Base-by-base conservation (phyloP, 345 rosid genomes). In the Aethionema arabicum region DNA sequence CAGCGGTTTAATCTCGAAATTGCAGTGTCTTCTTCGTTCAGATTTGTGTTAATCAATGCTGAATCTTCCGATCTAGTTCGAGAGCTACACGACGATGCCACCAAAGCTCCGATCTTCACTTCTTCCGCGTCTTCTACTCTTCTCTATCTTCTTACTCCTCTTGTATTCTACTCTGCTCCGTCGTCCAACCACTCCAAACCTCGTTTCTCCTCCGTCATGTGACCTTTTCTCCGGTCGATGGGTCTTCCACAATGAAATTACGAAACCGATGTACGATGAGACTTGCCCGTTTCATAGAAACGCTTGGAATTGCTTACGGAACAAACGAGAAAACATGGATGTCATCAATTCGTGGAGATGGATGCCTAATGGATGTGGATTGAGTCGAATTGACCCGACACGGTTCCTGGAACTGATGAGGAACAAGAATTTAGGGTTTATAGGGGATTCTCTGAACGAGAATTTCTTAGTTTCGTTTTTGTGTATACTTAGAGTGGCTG, bases 361-460 rank as follows among this genome's bases (percentile, higher is more conserved):
- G 99, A 85, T 75, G 3, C 99, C 97, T 5, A 52, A 71, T 38
- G 65, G 40, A 2, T 93, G 99, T 64, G 72, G 46, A 33, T 74
- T 93, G 85, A 75, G 67, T 8, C 78, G 72, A 38, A 73, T 87
- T 55, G 78, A 87, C 50, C 95, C 97, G 31, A 38, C 32, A 5
- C 55, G 77, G 32, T 87, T 90, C 74, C 76, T 93, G 56, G 63
- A 49, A 46, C 4, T 52, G 68, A 82, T 86, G 95, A 87, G 92
- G 80, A 79, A 82, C 42, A 81, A 21, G 82, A 87, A 84, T 42
- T 65, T 93, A 59, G 99, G 99, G 74, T 74, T 93, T 41, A 78
- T 93, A 21, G 97, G 97, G 30, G 99, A 93, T 68, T 90, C 97
- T 44, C 65, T 93, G 75, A 93, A 83, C 53, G 97, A 92, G 82